A percentile compares a stretch with the other conserved stretches of the same genome.
Conservation (phyloP, 768 basidiomycete genomes). For the Royoungia palumana region DNA sequence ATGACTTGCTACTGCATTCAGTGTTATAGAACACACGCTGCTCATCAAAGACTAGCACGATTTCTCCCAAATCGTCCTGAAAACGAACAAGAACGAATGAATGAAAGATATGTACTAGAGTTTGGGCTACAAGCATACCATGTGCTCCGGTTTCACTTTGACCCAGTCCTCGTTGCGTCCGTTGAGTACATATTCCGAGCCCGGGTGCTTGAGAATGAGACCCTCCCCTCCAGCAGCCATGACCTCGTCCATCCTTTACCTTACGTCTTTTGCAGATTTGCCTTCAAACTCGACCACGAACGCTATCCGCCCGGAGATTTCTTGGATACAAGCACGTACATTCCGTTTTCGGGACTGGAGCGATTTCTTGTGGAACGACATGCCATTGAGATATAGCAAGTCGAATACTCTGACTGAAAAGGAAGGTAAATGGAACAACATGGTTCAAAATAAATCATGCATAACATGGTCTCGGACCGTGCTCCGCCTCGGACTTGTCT, state of each 20-base stretch:
- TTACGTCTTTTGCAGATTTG: slow-evolving; percentile 76
- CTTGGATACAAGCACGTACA: slow-evolving; percentile 61
- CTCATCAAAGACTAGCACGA: slow-evolving; percentile 84
- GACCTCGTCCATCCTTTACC: slow-evolving; percentile 74
- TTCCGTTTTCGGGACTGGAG: slow-evolving; percentile 78
- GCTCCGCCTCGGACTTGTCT: slow-evolving; percentile 71
- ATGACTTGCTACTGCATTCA: slow-evolving; percentile 72
- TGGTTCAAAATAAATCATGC: slow-evolving; percentile 28
- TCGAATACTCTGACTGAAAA: slow-evolving; percentile 94
- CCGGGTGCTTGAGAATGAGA: slow-evolving; percentile 84
- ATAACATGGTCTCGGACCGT: slow-evolving; percentile 90
- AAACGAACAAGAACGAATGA: background rate
- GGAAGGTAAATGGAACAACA: background rate
- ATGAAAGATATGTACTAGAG: too few relatives aligned
- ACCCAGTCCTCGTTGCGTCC: slow-evolving; percentile 92
- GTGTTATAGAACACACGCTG: background rate
- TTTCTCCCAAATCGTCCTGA: slow-evolving; percentile 90
- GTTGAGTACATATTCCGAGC: slow-evolving; percentile 78
- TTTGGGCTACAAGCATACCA: slow-evolving; percentile 43
- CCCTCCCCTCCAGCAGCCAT: slow-evolving; percentile 92
- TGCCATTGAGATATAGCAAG: slow-evolving; percentile 84
- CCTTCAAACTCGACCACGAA: slow-evolving; percentile 70
- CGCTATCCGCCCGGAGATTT: slow-evolving; percentile 78
- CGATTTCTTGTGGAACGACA: slow-evolving; percentile 68
- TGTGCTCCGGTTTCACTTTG: slow-evolving; percentile 90